Evolutionary conservation across 1,284 basidiomycete species (phyloP), one percentile per base, ranked within the genome.

Genomic region (Bondarzewia mesenterica): DNA sequence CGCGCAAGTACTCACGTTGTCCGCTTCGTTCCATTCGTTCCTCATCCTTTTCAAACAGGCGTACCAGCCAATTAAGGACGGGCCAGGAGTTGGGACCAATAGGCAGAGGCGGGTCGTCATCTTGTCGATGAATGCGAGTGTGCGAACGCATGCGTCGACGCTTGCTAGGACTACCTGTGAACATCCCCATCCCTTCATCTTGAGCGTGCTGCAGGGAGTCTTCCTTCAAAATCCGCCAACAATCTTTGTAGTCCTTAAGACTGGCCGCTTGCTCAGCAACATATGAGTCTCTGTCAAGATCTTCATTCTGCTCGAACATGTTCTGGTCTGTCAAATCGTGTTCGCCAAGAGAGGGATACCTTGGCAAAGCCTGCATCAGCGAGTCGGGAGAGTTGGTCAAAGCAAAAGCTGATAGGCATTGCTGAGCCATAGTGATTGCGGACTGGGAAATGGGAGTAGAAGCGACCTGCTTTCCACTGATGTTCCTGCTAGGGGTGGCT

Each of bases 21-120:
- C 62, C 64, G 45, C 53, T 54, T 22, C 58, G 54, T 50, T 63
- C 62, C n/a, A 58, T 57, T 42, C 64, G 52, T 12, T 40, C 42
- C 57, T 84, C 77, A 53, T 87, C 83, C 54, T 71, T 74, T 59
- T 88, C 82, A 52, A 85, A 82, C 15, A 85, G 52, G 20, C 62
- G 57, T n/a, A 88, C 42, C 2, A 87, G 56, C 79, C 81, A 86
- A 21, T 78, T 73, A 18, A 88, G 67, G 18, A 81, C 60, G 25
- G 73, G 71, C 85, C 85, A 88, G 8, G 82, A 77, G 53, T 78
- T 64, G 46, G 74, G 69, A 23, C 75, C 77, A 23, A 87, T 70
- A 25, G 72, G 58, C 32, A 61, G 58, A 32, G 63, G 64, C 27
- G 54, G n/a, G n/a, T 38, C 3, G 35, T 47, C 61, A 60, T 16